Percentiles rank a stretch among this genome's conserved stretches.
These are phyloP conservation scores for Cladosporium cucumerinum DNA, from an alignment of 2,329 filamentous ascomycete genomes.

Conservation along the genomic window DNA sequence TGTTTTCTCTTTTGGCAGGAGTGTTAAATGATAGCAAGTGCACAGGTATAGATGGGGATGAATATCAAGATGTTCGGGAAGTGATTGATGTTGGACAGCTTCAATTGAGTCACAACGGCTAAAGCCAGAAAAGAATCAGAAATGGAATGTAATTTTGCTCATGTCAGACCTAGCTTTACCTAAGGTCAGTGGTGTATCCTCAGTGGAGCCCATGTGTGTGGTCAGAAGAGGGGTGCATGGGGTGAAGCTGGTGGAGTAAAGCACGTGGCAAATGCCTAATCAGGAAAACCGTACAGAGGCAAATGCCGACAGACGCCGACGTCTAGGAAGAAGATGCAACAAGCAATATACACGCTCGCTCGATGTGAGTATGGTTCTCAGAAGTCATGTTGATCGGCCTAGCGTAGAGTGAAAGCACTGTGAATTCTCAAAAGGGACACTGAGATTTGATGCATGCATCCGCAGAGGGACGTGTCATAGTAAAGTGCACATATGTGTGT, in stretches of 20 bases:
- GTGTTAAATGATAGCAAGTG: background rate
- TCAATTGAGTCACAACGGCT: background rate
- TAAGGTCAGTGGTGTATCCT: background rate
- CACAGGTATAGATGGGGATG: background rate
- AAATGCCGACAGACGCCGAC: conserved; percentile 5
- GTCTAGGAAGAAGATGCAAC: background rate
- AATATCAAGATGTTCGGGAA: background rate
- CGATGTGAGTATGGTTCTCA: background rate
- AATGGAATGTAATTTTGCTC: background rate
- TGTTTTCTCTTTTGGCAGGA: background rate
- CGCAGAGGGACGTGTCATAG: background rate
- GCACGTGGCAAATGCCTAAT: background rate
- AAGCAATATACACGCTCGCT: background rate
- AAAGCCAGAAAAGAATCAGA: background rate
- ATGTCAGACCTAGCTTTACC: background rate
- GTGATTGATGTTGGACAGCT: background rate
- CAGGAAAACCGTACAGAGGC: background rate
- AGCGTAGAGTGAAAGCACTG: background rate
- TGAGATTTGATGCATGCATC: background rate
- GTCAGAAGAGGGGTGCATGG: conserved; percentile 1
- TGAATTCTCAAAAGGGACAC: background rate
- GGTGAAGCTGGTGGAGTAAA: background rate
- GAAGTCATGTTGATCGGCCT: background rate
- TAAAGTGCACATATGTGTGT: background rate
- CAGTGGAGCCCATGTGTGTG: background rate